Conservation (phyloP, 805 yeast species). For the Pichia occidentalis region DNA sequence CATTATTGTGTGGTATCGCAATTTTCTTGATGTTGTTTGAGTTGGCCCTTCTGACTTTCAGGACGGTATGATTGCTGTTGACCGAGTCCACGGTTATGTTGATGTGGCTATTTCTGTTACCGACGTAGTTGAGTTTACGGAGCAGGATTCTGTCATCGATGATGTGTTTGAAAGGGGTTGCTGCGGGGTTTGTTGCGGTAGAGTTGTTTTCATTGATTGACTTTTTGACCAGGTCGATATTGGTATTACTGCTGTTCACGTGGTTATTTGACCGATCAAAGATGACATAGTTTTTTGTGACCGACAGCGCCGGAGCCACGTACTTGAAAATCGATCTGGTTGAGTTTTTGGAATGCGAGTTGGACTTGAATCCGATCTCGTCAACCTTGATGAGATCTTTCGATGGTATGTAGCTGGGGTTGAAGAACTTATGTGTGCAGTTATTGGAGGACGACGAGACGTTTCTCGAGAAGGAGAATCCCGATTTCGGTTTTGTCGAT, state of each 20-base stretch:
- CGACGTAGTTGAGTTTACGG: conserved; percentile 20
- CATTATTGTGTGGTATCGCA: conserved; percentile 15
- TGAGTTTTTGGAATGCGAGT: conserved; percentile 12
- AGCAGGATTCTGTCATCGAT: conserved; percentile 18
- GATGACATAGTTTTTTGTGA: conserved; percentile 26
- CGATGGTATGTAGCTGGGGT: conserved; percentile 30
- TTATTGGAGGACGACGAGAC: conserved; percentile 13
- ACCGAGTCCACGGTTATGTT: conserved; percentile 22
- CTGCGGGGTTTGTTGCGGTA: no score
- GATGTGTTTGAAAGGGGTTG: no score
- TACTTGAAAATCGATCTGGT: conserved; percentile 18
- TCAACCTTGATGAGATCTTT: conserved; percentile 25
- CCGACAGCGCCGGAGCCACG: conserved; percentile 23
- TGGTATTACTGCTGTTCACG: conserved; percentile 12
- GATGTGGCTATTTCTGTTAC: conserved; percentile 28
- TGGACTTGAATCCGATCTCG: conserved; percentile 22
- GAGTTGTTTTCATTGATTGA: no score
- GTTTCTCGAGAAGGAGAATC: conserved; percentile 16
- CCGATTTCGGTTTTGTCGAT: conserved; percentile 7
- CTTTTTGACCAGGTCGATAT: conserved; percentile 6
- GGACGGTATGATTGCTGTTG: conserved; percentile 17
- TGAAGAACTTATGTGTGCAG: conserved; percentile 28
- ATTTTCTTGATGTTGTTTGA: conserved; percentile 25
- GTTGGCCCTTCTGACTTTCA: conserved; percentile 27
- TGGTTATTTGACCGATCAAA: conserved; percentile 21